These are phyloP conservation scores for Paratrimastix pyriformis DNA, from an alignment of 78 protist genomes.

Conservation along the genomic window DNA sequence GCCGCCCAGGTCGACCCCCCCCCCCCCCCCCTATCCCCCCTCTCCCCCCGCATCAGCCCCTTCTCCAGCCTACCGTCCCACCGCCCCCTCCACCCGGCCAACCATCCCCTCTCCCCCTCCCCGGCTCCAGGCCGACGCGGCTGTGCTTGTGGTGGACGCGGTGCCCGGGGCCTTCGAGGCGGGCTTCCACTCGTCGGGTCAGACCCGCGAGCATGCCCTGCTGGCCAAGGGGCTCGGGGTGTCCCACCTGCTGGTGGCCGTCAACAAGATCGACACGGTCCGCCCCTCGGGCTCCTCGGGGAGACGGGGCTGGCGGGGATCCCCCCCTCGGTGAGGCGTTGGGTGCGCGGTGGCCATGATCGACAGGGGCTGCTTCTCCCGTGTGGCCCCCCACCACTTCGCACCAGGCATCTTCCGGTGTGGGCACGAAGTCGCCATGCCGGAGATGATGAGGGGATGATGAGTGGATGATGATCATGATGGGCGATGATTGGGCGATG, in stretches of 20 bases:
- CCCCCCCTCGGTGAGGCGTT: too few species aligned
- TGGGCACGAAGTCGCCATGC: neutral
- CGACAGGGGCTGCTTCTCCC: too few species aligned
- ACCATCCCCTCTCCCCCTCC: too few species aligned
- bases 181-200: slow-evolving; percentile 79
- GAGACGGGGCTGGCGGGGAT: too few species aligned
- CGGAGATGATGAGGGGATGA: neutral
- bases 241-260: slow-evolving; percentile 66
- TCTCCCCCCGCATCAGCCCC: too few species aligned
- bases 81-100: too few species aligned
- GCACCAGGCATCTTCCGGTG: neutral
- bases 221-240: slow-evolving; percentile 76
- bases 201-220: slow-evolving; percentile 82
- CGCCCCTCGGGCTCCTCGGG: too few species aligned
- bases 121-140: slow-evolving; percentile 72
- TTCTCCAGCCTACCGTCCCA: too few species aligned
- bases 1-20: slow-evolving; percentile 61
- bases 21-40: neutral
- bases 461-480: neutral
- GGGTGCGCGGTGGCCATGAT: too few species aligned
- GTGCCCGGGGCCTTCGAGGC: slow-evolving; percentile 76
- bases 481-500: neutral
- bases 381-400: too few species aligned
- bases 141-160: slow-evolving; percentile 76
- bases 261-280: slow-evolving; percentile 78